phyloP scores from a whole-genome alignment of 2,329 filamentous ascomycete genomes.

The Colletotrichum noveboracense region DNA sequence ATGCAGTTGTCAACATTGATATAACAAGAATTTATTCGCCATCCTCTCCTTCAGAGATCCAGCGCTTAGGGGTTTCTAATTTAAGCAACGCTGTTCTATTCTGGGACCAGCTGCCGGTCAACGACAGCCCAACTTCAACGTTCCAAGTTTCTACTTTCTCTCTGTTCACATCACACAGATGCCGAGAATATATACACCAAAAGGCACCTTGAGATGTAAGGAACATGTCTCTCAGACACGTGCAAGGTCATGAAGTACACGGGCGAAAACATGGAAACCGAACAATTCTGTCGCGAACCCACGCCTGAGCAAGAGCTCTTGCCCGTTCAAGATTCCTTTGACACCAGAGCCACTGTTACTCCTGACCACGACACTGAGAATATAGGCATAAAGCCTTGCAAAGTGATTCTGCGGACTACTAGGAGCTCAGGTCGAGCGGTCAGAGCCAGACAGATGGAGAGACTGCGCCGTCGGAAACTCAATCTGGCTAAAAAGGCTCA shows the following conservation, averaged over 20 bases:
- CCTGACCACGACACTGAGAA: not conserved
- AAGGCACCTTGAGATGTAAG: not conserved
- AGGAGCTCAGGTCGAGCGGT: not conserved
- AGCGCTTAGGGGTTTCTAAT: not conserved
- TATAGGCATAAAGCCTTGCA: not conserved
- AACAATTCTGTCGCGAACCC: not conserved
- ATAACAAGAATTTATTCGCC: not conserved
- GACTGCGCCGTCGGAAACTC: not conserved
- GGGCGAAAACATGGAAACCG: not conserved
- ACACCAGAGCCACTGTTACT: not conserved
- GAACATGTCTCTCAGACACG: not conserved
- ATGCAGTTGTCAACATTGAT: not conserved
- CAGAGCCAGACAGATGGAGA: not conserved
- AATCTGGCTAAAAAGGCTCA: not conserved
- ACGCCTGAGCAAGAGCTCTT: not conserved
- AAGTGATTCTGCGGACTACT: not conserved
- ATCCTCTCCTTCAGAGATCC: not conserved
- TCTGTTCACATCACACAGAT: not conserved
- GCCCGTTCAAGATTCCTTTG: not conserved
- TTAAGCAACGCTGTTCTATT: not conserved
- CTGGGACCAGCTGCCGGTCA: not conserved
- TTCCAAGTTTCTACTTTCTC: not conserved
- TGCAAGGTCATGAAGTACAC: not conserved
- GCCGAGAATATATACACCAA: not conserved
- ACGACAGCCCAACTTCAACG: not conserved